A percentile compares a stretch with the other conserved stretches of the same genome.
phyloP scores from a whole-genome alignment of 352 stramenopile genomes.

The Pilasporangium apinafurcum region DNA sequence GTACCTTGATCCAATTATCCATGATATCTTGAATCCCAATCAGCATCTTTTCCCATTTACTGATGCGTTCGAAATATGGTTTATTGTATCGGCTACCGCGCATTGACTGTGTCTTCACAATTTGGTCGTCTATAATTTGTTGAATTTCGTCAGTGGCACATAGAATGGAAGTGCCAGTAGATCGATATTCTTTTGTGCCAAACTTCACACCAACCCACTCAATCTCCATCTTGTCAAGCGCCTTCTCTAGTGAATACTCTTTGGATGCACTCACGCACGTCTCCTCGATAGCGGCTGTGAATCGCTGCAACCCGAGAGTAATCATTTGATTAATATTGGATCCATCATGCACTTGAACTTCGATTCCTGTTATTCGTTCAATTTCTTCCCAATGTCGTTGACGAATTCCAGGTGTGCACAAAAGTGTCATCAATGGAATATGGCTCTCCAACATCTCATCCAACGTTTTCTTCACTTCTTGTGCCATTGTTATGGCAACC shows the following conservation, averaged over 20 bases:
- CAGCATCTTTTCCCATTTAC: slow-evolving; percentile 88
- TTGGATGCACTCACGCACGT: slow-evolving; percentile 93
- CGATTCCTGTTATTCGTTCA: slow-evolving; percentile 76
- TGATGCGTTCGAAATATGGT: slow-evolving; percentile 86
- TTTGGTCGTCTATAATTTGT: slow-evolving; percentile 93
- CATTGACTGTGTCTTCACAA: slow-evolving; percentile 95
- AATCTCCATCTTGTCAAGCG: slow-evolving; percentile 90
- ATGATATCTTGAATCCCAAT: slow-evolving; percentile 90
- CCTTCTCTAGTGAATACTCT: slow-evolving; percentile 92
- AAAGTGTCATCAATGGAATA: slow-evolving; percentile 88
- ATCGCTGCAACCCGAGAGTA: slow-evolving; percentile 78
- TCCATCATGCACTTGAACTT: slow-evolving; percentile 86
- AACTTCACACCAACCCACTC: slow-evolving; percentile 92
- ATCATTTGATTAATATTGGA: slow-evolving; percentile 91
- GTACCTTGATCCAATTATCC: slow-evolving; percentile 93
- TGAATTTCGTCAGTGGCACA: slow-evolving; percentile 89
- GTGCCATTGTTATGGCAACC: slow-evolving; percentile 70
- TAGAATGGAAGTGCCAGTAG: slow-evolving; percentile 90
- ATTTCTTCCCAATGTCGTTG: slow-evolving; percentile 93
- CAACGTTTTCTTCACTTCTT: slow-evolving; percentile 76
- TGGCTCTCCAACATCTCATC: slow-evolving; percentile 86
- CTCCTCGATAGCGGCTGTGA: slow-evolving; percentile 87
- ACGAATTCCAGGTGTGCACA: slow-evolving; percentile 90
- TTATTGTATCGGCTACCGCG: slow-evolving; percentile 91
- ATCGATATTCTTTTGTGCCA: slow-evolving; percentile 90